Percentiles rank a stretch among this genome's conserved stretches.
Conservation (phyloP, 345 rosid genomes). For the Hevea brasiliensis region DNA sequence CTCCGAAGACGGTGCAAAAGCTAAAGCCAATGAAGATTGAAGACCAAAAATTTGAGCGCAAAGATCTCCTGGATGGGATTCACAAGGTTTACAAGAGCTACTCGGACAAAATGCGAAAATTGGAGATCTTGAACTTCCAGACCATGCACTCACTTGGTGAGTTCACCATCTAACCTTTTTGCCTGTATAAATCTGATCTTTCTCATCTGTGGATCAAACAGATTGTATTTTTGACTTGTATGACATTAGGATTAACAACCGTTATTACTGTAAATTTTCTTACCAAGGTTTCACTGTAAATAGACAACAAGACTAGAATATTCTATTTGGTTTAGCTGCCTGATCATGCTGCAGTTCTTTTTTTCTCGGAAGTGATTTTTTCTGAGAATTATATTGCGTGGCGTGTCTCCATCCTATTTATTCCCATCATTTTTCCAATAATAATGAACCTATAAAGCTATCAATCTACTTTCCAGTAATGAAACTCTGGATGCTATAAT, state of each 20-base stretch:
- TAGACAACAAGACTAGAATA: neutral
- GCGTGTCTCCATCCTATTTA: constrained; percentile 26
- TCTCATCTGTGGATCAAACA: too few species aligned
- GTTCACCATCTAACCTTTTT: constrained; percentile 14
- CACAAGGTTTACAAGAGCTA: constrained; percentile 69
- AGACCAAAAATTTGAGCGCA: constrained; percentile 43
- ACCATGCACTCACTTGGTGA: constrained; percentile 70
- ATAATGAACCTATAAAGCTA: neutral
- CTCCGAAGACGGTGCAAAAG: constrained; percentile 36
- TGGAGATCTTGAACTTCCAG: constrained; percentile 72
- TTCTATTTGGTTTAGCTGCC: neutral
- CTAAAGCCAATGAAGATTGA: constrained; percentile 61
- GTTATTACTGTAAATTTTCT: too few species aligned
- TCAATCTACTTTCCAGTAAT: constrained; percentile 16
- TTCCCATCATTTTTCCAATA: constrained; percentile 8
- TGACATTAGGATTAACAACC: neutral
- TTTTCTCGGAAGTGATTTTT: neutral
- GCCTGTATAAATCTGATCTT: neutral
- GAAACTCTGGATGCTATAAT: constrained; percentile 12
- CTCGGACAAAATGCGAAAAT: constrained; percentile 62
- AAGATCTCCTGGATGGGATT: constrained; percentile 48
- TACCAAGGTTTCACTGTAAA: too few species aligned
- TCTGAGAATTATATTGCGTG: constrained; percentile 14
- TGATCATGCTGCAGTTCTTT: constrained; percentile 14
- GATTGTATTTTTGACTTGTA: too few species aligned